Evolutionary conservation across 2,329 filamentous ascomycete species (phyloP), one percentile per base, ranked within the genome.

Genomic region (Talaromyces sp.): DNA sequence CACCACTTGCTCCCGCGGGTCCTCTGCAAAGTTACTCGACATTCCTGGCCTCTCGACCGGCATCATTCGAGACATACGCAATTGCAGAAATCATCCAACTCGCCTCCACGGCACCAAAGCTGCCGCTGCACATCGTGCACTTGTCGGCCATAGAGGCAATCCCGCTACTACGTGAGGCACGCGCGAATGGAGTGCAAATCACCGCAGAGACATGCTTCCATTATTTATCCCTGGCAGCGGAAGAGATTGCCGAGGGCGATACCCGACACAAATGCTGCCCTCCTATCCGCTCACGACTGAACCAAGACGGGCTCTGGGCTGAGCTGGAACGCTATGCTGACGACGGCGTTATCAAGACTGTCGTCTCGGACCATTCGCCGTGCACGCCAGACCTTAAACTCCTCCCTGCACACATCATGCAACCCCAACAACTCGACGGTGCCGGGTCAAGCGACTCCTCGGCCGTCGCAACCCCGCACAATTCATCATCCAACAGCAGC

Each of bases 181-280:
- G 92, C 37, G 81, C 83, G 3, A 80, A 82, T 2, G 93, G 93
- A 50, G 81, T 96, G 74, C 91, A 93, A 73, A 92, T 97, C 79
- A 96, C 93, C 0, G 93, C 93, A 63, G 93, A 97, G 80, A 97
- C 93, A 2, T 97, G 93, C 81, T 97, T 96, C 84, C 93, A 97
- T 82, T 97, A 97, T 78, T 87, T 97, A 15, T 90, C 90, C 3
- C 84, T 97, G 1, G 89, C 91, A 0, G 89, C 93, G 0, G 93
- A 97, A 80, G 84, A 89, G 69, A 91, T 97, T 65, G 84, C 87
- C 65, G 87, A 92, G 69, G 93, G 93, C 52, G 93, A 97, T 78
- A 97, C 93, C 33, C 82, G 93, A 64, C 93, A 97, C 82, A 97
- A 97, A 79, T 97, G 93, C 84, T 97, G 93, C 77, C 93, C 93